A percentile compares a stretch with the other conserved stretches of the same genome.
phyloP scores from a whole-genome alignment of 2,329 filamentous ascomycete genomes.

The Curvularia verruculosa region DNA sequence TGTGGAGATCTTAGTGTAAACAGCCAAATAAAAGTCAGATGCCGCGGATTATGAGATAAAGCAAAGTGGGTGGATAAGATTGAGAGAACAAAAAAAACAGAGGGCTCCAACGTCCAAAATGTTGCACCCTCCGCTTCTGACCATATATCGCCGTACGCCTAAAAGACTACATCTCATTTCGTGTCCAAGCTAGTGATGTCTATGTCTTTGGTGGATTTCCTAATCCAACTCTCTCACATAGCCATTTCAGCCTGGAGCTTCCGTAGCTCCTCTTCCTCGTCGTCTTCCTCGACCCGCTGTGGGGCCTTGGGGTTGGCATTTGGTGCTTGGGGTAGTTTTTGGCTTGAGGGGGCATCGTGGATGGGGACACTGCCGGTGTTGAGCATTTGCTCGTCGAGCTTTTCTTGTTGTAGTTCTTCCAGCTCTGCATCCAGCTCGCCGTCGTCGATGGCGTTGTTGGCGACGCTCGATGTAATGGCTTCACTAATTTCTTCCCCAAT shows the following conservation, averaged over 20 bases:
- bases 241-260: slow-evolving; percentile 98
- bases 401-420: slow-evolving; percentile 85
- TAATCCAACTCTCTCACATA: slow-evolving; percentile 62
- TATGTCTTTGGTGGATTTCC: not conserved
- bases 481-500: slow-evolving; percentile 91
- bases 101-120: slow-evolving; percentile 11
- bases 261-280: slow-evolving; percentile 92
- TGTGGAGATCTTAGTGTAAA: slow-evolving; percentile 1
- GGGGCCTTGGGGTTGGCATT: slow-evolving; percentile 63
- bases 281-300: slow-evolving; percentile 70
- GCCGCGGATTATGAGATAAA: slow-evolving; percentile 14
- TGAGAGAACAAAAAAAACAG: not conserved
- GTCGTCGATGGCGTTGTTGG: slow-evolving; percentile 79
- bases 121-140: slow-evolving; percentile 14
- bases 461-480: slow-evolving; percentile 75
- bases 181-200: slow-evolving; percentile 2
- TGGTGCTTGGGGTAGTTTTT: slow-evolving; percentile 76
- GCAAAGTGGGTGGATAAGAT: slow-evolving; percentile 4
- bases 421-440: slow-evolving; percentile 84
- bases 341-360: slow-evolving; percentile 66
- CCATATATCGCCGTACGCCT: slow-evolving; percentile 32
- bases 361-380: slow-evolving; percentile 85
- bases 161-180: slow-evolving; percentile 1
- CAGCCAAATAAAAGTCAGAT: slow-evolving; percentile 10
- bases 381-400: slow-evolving; percentile 92